A percentile compares a stretch with the other conserved stretches of the same genome.
Conservation (phyloP, 345 rosid species). For the Eucalyptus pauciflora region DNA sequence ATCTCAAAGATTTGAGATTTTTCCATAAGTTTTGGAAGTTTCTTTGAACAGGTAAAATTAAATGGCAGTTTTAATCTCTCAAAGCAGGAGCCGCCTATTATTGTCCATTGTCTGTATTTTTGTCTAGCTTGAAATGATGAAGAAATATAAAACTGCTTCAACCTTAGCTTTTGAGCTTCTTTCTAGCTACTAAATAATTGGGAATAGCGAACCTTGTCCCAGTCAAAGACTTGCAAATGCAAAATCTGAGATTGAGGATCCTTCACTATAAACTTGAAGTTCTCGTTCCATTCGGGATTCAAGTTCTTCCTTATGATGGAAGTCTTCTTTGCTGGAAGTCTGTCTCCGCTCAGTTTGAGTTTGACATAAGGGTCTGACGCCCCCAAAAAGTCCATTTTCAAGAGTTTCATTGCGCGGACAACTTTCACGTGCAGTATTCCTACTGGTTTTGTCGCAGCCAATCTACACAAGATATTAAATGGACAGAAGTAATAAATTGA, state of each 20-base stretch:
- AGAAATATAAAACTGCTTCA: not conserved
- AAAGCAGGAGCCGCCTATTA: not conserved
- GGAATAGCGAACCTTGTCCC: conserved; percentile 29
- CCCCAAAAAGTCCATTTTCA: conserved; percentile 40
- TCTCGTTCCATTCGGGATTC: conserved; percentile 48
- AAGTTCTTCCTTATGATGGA: conserved; percentile 27
- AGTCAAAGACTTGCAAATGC: conserved; percentile 28
- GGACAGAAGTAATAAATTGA: not conserved
- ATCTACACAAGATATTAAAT: not conserved
- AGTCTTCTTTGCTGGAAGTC: conserved; percentile 31
- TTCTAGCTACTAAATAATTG: not conserved
- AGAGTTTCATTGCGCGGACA: conserved; percentile 22
- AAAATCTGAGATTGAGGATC: conserved; percentile 36
- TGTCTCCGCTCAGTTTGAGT: conserved; percentile 27
- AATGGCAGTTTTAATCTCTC: not conserved
- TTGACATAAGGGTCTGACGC: conserved; percentile 44
- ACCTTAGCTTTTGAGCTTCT: not conserved
- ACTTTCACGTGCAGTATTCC: conserved; percentile 43
- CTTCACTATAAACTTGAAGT: conserved; percentile 32
- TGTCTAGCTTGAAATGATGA: not conserved
- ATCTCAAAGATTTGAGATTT: not conserved
- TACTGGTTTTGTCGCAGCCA: conserved; percentile 28
- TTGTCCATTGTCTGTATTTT: not conserved
- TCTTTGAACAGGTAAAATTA: not conserved
- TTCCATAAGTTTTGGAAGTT: not conserved